Evolutionary conservation across 2,329 filamentous ascomycete species (phyloP), one percentile per base, ranked within the genome.

Genomic region (Sporothrix humicola): DNA sequence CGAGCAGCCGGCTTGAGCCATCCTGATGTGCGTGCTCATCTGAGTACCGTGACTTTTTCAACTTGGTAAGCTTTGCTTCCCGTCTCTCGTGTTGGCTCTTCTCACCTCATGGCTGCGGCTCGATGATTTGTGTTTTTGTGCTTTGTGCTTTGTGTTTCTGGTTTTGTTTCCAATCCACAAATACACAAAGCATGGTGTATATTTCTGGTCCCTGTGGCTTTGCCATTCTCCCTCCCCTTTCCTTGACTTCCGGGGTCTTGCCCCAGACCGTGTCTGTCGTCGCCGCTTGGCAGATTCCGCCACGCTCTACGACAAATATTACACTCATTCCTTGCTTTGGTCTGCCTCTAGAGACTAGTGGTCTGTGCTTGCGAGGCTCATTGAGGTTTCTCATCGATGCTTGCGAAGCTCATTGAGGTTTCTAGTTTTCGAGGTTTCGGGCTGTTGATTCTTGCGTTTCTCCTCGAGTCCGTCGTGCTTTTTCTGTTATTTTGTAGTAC

Each of bases 161-260:
- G 31, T 26, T 56, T 12, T 17, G n/a, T 26, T 56, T 56, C 52
- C n/a, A n/a, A 56, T 56, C n/a, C 52, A 7, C 31, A 37, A 7
- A 37, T 20, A 10, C 6, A 17, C 7, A 17, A 17, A 56, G 10
- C 20, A 8, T 26, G 20, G 20, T n/a, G 20, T 26, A 20, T 26
- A n/a, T 26, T 56, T 10, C n/a, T 56, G 13, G 52, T 23, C 52
- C 52, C 52, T 56, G 52, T 56, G 52, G 52, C 52, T 56, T 56
- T 23, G 52, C 12, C 31, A 37, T 37, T 15, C 20, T 15, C 20
- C 20, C 10, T 15, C 54, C 6, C 23, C 12, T 17, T 13, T 31
- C 12, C 23, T 46, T 12, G 61, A 37, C 61, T 20, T 46, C 42
- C 46, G 13, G 61, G 61, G 8, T 10, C n/a, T n/a, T 37, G 31